A percentile compares a stretch with the other conserved stretches of the same genome.
phyloP scores from a whole-genome alignment of 352 stramenopile species.

The Pythium chondricola region DNA sequence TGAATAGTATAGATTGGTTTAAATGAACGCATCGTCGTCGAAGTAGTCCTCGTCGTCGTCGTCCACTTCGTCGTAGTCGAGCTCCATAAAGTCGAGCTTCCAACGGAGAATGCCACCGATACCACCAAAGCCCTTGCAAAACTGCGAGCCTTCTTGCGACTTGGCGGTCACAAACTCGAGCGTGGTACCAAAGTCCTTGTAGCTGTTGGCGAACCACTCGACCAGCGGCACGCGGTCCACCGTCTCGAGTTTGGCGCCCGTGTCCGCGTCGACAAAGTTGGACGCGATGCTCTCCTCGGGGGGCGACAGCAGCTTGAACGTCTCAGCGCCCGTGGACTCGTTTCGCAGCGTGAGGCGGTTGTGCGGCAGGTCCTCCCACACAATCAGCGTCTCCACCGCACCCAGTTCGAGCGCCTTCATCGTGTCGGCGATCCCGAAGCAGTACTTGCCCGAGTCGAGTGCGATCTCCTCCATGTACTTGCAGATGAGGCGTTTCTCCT shows the following conservation, averaged over 20 bases:
- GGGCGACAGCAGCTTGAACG: slow-evolving; percentile 70
- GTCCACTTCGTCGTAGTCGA: slow-evolving; percentile 90
- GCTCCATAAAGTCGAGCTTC: slow-evolving; percentile 98
- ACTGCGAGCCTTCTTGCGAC: slow-evolving; percentile 98
- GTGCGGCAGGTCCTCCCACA: slow-evolving; percentile 98
- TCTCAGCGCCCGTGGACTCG: slow-evolving; percentile 86
- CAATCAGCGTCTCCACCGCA: slow-evolving; percentile 98
- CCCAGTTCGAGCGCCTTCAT: slow-evolving; percentile 97
- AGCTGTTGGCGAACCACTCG: slow-evolving; percentile 99
- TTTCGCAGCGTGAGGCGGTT: slow-evolving; percentile 94
- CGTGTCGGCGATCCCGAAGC: slow-evolving; percentile 98
- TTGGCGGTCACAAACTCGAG: slow-evolving; percentile 99
- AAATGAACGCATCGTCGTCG: slow-evolving; percentile 83
- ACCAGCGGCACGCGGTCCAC: slow-evolving; percentile 95
- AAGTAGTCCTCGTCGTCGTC: slow-evolving; percentile 88
- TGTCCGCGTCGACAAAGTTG: slow-evolving; percentile 95
- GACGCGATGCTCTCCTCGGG: slow-evolving; percentile 90
- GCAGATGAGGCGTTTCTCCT: slow-evolving; percentile 99
- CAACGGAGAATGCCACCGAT: slow-evolving; percentile 98
- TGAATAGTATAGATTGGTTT: slow-evolving; percentile 53
- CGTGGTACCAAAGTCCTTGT: slow-evolving; percentile 98
- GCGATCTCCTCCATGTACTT: slow-evolving; percentile 99
- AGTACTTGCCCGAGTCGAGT: slow-evolving; percentile 99
- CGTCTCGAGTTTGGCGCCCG: slow-evolving; percentile 95
- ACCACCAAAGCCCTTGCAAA: slow-evolving; percentile 99